phyloP scores from a whole-genome alignment of 1,284 basidiomycete genomes.

The Malassezia yamatoensis region DNA sequence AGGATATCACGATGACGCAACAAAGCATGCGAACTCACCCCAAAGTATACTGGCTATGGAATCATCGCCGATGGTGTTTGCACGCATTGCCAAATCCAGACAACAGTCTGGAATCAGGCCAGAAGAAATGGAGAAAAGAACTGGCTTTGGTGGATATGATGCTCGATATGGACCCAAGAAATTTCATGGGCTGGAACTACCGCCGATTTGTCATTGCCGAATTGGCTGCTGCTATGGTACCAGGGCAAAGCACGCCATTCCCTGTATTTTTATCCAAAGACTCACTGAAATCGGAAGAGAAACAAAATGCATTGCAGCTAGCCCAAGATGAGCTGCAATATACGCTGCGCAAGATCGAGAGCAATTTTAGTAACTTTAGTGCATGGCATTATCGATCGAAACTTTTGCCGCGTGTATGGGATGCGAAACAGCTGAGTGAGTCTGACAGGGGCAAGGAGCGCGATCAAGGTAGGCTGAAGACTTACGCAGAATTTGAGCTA shows the following conservation, averaged over 20 bases:
- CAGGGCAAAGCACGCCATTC: background rate
- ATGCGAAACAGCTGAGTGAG: slow-evolving; percentile 46
- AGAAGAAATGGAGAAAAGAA: slow-evolving; percentile 33
- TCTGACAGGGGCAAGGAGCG: slow-evolving; percentile 51
- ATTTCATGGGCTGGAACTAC: slow-evolving; percentile 46
- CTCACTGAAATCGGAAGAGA: background rate
- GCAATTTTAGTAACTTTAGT: slow-evolving; percentile 93
- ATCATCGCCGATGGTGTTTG: slow-evolving; percentile 45
- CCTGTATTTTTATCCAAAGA: slow-evolving; percentile 5
- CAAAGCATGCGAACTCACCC: slow-evolving; percentile 40
- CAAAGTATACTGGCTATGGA: slow-evolving; percentile 48
- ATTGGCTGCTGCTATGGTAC: slow-evolving; percentile 18
- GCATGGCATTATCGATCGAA: slow-evolving; percentile 97
- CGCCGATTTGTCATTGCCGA: slow-evolving; percentile 32
- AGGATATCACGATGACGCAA: slow-evolving; percentile 38
- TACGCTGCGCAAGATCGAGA: slow-evolving; percentile 78
- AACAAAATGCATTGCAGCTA: slow-evolving; percentile 14
- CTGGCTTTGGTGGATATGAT: slow-evolving; percentile 40
- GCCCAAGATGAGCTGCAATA: slow-evolving; percentile 31
- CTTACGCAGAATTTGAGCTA: slow-evolving; percentile 68
- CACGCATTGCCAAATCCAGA: slow-evolving; percentile 13
- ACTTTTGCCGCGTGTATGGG: slow-evolving; percentile 63
- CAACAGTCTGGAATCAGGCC: background rate
- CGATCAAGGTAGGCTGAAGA: slow-evolving; percentile 50
- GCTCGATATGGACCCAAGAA: slow-evolving; percentile 42